Evolutionary conservation across 257 asterid genomes (phyloP), one percentile per base, ranked within the genome.

Genomic region (Datura wrightii): DNA sequence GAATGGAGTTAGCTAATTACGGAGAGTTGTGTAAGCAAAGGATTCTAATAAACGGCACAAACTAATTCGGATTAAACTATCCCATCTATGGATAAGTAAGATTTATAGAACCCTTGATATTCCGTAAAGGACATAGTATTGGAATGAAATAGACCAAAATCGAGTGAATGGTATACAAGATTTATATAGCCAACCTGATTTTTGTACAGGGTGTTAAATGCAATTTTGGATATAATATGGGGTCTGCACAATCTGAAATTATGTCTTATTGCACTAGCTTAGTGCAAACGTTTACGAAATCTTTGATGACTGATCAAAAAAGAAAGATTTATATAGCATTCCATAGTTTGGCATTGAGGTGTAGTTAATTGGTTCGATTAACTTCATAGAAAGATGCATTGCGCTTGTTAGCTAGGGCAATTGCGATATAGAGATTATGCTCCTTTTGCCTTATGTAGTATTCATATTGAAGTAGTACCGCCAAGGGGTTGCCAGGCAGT

Each of bases 281-380:
- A 66, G 6, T 36, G 11, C 74, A 66, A 66, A 24, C 48, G 36
- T 66, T 66, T 66, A 66, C 0, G 11, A 66, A 36, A 66, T 37
- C 74, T 14, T 66, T 66, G 74, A 66, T 66, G 74, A 66, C 46
- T 66, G 19, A 66, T 65, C 19, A 65, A 65, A 65, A 36, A 16
- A 5, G n/a, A 34, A 67, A 69, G 31, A 69, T 71, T 5, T 10
- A 71, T 70, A 15, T 16, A 16, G 24, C 50, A 34, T 66, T 5
- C 72, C 46, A 13, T 53, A 8, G 5, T 24, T 11, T 1, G 81
- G 44, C 14, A 74, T 13, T 76, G 80, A 24, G 62, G 62, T 2
- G 24, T 76, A 6, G 42, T 19, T 3, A 7, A 2, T 19, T 76
- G 81, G 24, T 50, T 15, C 24, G 46, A 50, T 10, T 24, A 52